Base-by-base conservation (phyloP, 106 monocot species). In the Dioscorea alata region DNA sequence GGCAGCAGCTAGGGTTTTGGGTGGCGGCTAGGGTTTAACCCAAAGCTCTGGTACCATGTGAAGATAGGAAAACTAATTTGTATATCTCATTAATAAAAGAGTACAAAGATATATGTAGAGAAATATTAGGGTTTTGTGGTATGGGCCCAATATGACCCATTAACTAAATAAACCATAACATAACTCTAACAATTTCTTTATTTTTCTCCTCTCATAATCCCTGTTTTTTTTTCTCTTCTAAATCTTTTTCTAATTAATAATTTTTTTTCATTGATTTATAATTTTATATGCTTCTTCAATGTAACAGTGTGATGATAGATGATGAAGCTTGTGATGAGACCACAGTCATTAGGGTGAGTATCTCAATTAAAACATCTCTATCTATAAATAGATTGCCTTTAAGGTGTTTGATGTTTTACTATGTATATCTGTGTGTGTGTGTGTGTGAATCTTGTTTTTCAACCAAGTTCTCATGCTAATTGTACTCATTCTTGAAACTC, bases 231-330 rank as follows among this genome's bases (percentile, higher is more conserved):
- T 54, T 20, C 12, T 49, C 50, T 66, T 23, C 17, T 19, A 6
- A 13, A 23, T 14, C 50, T 49, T 48, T 6, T 65, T 66, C 12
- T 50, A 49, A 17, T 50, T 24, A 18, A 54, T 16, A 13, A 54
- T 2, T 54, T 54, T 32, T 49, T 51, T 21, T 15, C 56, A 59
- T 23, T 49, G 28, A 8, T 19, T 35, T 22, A 23, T 24, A 9
- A 2, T 57, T 18, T 12, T 59, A 48, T 35, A 57, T 33, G 20
- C 6, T 19, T 33, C 12, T 58, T 69, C 14, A 58, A 12, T 58
- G 16, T 21, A 31, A 25, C 60, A 86, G 85, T 56, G 75, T 82
- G 16, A 81, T 65, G 23, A 72, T 86, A 16, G 85, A 86, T 57
- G 82, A 86, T 69, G 78, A 79, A 50, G 48, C 75, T 21, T 78